A percentile compares a stretch with the other conserved stretches of the same genome.
These are phyloP conservation scores for Pyricularia sp. DNA, from an alignment of 2,329 filamentous ascomycete species.

Conservation along the genomic window DNA sequence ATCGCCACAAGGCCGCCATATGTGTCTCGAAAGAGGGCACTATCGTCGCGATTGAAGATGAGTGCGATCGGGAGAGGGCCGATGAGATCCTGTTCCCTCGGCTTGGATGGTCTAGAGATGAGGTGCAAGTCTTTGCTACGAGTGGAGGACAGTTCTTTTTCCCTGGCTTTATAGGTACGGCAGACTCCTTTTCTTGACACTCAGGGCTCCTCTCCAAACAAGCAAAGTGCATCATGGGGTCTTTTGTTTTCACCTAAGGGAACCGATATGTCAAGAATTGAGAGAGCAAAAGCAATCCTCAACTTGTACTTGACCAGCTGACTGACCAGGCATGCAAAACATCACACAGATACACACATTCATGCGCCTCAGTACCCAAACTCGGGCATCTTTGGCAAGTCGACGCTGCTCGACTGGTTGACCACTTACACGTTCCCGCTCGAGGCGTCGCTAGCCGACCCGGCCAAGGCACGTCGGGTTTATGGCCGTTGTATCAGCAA, in stretches of 20 bases:
- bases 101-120: constrained; percentile 33
- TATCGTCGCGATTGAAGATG: constrained; percentile 37
- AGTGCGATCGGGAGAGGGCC: constrained; percentile 22
- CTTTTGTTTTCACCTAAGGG: background rate
- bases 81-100: constrained; percentile 24
- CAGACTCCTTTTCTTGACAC: background rate
- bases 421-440: constrained; percentile 92
- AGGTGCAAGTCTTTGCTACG: constrained; percentile 26
- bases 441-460: constrained; percentile 63
- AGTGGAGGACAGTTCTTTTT: constrained; percentile 64
- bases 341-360: constrained; percentile 74
- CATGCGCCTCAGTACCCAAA: constrained; percentile 96
- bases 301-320: background rate
- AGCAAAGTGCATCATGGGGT: no score
- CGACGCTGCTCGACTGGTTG: constrained; percentile 88
- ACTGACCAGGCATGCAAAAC: background rate
- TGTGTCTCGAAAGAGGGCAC: constrained; percentile 39
- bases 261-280: background rate
- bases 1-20: constrained; percentile 39
- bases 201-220: background rate
- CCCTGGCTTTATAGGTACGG: constrained; percentile 67
- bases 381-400: constrained; percentile 84
- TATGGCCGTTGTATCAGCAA: constrained; percentile 72
- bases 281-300: background rate
- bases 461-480: constrained; percentile 54